A percentile compares a stretch with the other conserved stretches of the same genome.
Evolutionary conservation across 2,329 filamentous ascomycete species (phyloP).

Genomic region (Ophiostoma ulmi): DNA sequence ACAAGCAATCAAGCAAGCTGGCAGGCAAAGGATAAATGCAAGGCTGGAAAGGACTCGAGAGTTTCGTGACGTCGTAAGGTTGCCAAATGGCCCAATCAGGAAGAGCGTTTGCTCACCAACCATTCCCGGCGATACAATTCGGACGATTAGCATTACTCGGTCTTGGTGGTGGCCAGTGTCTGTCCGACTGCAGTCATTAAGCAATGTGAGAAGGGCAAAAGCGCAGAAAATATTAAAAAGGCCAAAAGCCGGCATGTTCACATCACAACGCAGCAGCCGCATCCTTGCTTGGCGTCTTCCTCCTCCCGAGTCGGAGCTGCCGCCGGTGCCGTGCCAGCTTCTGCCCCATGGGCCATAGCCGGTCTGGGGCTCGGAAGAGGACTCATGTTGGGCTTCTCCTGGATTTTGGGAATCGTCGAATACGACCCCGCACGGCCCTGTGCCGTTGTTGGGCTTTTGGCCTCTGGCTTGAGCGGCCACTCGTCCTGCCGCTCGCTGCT

Average conservation of each 20-base stretch:
- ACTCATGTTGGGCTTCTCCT: slow-evolving; percentile 40
- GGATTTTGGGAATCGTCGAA: slow-evolving; percentile 59
- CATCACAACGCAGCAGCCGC: slow-evolving; percentile 72
- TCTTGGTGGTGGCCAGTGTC: not conserved
- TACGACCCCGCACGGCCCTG: slow-evolving; percentile 49
- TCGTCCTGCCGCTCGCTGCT: slow-evolving; percentile 34
- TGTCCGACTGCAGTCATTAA: not conserved
- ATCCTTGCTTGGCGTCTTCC: slow-evolving; percentile 49
- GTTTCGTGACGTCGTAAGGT: slow-evolving; percentile 13
- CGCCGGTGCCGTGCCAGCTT: slow-evolving; percentile 44
- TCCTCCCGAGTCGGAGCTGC: slow-evolving; percentile 50
- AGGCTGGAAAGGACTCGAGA: not conserved
- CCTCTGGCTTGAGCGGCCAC: slow-evolving; percentile 54
- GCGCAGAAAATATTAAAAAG: not conserved
- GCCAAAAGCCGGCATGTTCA: slow-evolving; percentile 37
- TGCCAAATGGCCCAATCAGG: slow-evolving; percentile 2
- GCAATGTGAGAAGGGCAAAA: not conserved
- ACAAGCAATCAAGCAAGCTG: not conserved
- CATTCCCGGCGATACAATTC: not conserved
- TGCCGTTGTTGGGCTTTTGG: slow-evolving; percentile 45
- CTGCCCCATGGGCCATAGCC: slow-evolving; percentile 40
- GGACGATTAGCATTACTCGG: not conserved
- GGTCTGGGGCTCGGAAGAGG: slow-evolving; percentile 45
- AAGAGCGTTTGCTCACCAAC: not conserved
- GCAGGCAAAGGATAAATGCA: slow-evolving; percentile 12